Evolutionary conservation across 2,329 filamentous ascomycete genomes (phyloP).

Genomic region (Madurella fahalii): DNA sequence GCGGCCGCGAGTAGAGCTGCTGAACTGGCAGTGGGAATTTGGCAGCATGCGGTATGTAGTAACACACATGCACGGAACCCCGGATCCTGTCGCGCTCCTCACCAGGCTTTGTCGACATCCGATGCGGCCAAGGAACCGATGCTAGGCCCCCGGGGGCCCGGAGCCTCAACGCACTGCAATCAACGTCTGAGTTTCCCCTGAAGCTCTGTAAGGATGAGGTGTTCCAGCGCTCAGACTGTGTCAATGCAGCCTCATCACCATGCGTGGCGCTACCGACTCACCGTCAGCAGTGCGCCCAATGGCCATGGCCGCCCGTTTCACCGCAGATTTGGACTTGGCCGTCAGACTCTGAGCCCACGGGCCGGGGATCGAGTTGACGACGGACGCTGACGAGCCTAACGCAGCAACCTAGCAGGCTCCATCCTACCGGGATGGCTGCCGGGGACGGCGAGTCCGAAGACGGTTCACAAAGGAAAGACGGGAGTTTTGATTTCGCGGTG

Average conservation of each 20-base stretch:
- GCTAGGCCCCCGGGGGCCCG: not conserved
- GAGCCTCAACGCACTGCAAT: not conserved
- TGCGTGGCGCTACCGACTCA: not conserved
- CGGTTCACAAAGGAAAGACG: not conserved
- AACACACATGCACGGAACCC: not conserved
- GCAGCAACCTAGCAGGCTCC: not conserved
- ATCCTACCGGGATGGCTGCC: not conserved
- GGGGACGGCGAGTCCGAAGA: not conserved
- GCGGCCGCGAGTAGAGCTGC: not conserved
- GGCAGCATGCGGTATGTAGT: not conserved
- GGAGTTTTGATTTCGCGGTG: not conserved
- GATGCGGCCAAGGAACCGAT: conserved; percentile 5
- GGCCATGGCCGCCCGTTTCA: conserved; percentile 16
- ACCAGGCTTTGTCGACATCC: conserved; percentile 6
- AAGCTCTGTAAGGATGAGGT: too few relatives aligned
- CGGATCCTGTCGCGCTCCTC: not conserved
- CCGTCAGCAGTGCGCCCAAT: conserved; percentile 3
- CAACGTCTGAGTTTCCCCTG: not conserved
- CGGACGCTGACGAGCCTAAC: not conserved
- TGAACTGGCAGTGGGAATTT: not conserved
- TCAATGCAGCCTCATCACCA: not conserved
- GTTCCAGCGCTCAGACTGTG: not conserved
- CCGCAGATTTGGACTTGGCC: conserved; percentile 11
- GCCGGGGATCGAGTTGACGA: not conserved
- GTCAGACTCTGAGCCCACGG: conserved; percentile 2